Evolutionary conservation across 1,284 basidiomycete genomes (phyloP), one percentile per base, ranked within the genome.

Genomic region (Termitomyces sp.): DNA sequence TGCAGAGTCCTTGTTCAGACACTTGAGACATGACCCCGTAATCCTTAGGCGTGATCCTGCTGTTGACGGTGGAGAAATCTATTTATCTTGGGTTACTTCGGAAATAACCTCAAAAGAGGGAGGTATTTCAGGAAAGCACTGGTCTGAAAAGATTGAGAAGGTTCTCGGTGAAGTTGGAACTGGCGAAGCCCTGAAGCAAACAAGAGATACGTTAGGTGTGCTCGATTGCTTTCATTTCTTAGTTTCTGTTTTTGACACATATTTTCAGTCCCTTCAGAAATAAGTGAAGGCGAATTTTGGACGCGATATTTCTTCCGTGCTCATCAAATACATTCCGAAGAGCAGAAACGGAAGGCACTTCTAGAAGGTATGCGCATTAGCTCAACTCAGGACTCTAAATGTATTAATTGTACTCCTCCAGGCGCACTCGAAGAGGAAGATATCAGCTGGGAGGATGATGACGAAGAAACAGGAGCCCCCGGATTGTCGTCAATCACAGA

Each of bases 261-360:
- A 31, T 40, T 50, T 41, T 3, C 40, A 94, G 93, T 94, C 1
- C 91, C 92, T 2, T 78, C 81, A 19, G 74, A 76, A 53, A 72
- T 96, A 62, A 75, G 80, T 1, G 78, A 82, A 52, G 81, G 86
- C 44, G 77, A 78, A 39, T 98, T 97, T 72, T 97, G 94, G 94
- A 81, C 83, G 48, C 79, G 94, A 13, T 97, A 94, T 71, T 93
- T 95, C 73, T 98, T 95, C 83, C 83, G 94, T 36, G 83, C 86
- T 34, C 76, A 90, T 67, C 91, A 94, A 70, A 94, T 97, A 58
- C 84, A 89, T 59, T 73, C 76, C 28, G 92, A 95, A 62, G 92
- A 94, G 67, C 83, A 83, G 63, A 86, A 86, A 61, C 83, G 94
- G 56, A 92, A 91, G 70, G 81, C 83, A 28, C 70, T 97, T 24